phyloP scores from a whole-genome alignment of 257 asterid species.

The Nicotiana knightiana region DNA sequence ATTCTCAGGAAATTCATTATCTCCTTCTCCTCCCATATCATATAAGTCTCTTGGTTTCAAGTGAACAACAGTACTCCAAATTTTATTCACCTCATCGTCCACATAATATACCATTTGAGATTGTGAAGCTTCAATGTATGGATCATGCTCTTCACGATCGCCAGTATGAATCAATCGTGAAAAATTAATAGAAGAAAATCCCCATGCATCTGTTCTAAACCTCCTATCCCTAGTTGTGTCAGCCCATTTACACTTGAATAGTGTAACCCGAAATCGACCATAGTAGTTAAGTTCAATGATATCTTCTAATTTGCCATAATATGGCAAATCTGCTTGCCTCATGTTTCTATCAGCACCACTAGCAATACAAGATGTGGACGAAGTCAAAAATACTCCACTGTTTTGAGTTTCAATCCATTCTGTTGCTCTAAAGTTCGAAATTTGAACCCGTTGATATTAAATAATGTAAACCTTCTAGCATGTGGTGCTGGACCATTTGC shows the following conservation, averaged over 20 bases:
- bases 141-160: background rate
- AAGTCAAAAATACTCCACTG: too few relatives aligned
- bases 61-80: background rate
- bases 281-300: too few relatives aligned
- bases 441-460: background rate
- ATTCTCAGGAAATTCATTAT: background rate
- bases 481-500: too few relatives aligned
- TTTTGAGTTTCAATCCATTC: too few relatives aligned
- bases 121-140: background rate
- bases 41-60: background rate
- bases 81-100: background rate
- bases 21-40: background rate
- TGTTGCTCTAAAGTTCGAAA: too few relatives aligned
- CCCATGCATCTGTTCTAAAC: too few relatives aligned
- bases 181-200: too few relatives aligned
- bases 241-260: background rate
- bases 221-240: background rate
- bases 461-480: too few relatives aligned
- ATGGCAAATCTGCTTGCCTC: too few relatives aligned
- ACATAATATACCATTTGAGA: background rate
- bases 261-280: background rate
- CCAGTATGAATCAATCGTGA: background rate
- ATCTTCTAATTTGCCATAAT: too few relatives aligned
- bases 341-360: too few relatives aligned
- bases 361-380: too few relatives aligned